Evolutionary conservation across 2,329 filamentous ascomycete genomes (phyloP).

Genomic region (Penicillium sp.): DNA sequence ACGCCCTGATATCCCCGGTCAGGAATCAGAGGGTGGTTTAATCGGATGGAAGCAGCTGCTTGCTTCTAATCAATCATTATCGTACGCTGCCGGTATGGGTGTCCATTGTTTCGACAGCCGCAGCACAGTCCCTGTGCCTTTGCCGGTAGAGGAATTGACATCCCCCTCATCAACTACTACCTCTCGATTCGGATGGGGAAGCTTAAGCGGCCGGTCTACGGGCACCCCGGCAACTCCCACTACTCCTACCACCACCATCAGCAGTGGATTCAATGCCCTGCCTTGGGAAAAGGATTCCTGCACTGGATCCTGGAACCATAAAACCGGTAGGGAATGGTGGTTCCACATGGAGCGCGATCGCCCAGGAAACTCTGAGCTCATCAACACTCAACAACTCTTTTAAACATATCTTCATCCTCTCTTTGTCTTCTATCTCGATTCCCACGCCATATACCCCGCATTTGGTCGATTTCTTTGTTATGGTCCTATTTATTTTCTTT

Average conservation of each 20-base stretch:
- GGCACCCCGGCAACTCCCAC: conserved; percentile 33
- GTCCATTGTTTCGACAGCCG: conserved; percentile 34
- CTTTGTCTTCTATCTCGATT: conserved; percentile 5
- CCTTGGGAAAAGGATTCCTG: conserved; percentile 46
- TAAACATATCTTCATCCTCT: conserved; percentile 16
- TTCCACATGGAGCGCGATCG: conserved; percentile 47
- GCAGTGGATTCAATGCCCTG: conserved; percentile 27
- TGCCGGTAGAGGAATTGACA: conserved; percentile 28
- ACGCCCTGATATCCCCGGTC: conserved; percentile 42
- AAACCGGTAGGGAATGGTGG: conserved; percentile 46
- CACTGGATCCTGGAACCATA: conserved; percentile 47
- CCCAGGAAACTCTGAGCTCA: conserved; percentile 32
- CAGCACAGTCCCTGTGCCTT: conserved; percentile 17
- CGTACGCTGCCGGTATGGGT: conserved; percentile 36
- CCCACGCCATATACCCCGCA: conserved; percentile 26
- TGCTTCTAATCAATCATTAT: conserved; percentile 41
- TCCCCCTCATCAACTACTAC: conserved; percentile 33
- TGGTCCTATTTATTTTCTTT: conserved; percentile 4
- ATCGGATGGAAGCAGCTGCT: conserved; percentile 48
- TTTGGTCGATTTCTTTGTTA: conserved; percentile 19
- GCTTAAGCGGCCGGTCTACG: conserved; percentile 34
- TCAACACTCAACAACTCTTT: conserved; percentile 37
- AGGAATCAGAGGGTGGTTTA: conserved; percentile 46
- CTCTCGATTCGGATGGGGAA: conserved; percentile 38
- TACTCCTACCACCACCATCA: conserved; percentile 34